These are phyloP conservation scores for Cercophora sp. DNA, from an alignment of 495 filamentous ascomycete genomes.

Conservation along the genomic window DNA sequence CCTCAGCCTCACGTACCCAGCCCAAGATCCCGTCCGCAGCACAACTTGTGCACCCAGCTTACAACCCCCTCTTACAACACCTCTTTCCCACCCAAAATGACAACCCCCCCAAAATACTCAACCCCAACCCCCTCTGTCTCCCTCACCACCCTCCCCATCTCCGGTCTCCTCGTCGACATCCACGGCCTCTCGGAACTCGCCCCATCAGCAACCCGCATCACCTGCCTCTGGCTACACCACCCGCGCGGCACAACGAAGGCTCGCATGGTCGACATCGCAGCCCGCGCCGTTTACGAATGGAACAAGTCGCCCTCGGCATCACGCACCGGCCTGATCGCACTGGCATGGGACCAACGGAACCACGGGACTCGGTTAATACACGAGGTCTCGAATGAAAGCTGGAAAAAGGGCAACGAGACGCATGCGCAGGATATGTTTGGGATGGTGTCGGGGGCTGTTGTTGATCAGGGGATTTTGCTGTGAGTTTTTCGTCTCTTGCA, in stretches of 20 bases:
- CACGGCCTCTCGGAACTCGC: conserved; percentile 75
- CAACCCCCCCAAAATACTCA: conserved; percentile 9
- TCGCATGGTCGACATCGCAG: conserved; percentile 57
- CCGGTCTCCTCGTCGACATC: conserved; percentile 71
- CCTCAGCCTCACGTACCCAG: background rate
- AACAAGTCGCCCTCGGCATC: conserved; percentile 11
- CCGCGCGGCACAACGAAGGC: conserved; percentile 65
- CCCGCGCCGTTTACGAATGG: conserved; percentile 35
- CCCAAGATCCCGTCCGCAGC: too few species aligned
- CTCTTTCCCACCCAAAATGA: background rate
- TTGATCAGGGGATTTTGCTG: conserved; percentile 56
- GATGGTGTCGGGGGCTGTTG: conserved; percentile 58
- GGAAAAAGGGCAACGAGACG: conserved; percentile 72
- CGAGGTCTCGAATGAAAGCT: conserved; percentile 61
- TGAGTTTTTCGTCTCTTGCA: conserved; percentile 11
- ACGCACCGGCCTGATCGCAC: conserved; percentile 66
- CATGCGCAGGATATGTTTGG: conserved; percentile 90
- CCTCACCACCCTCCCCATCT: conserved; percentile 57
- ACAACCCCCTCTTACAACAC: background rate
- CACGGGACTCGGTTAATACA: conserved; percentile 70
- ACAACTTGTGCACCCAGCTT: too few species aligned
- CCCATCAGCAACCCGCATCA: conserved; percentile 44
- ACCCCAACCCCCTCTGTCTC: conserved; percentile 50
- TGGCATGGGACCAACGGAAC: conserved; percentile 86
- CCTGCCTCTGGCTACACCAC: conserved; percentile 85